Evolutionary conservation across 1,139 yeast species (phyloP), one percentile per base, ranked within the genome.

Genomic region (Yamadazyma aaseri): DNA sequence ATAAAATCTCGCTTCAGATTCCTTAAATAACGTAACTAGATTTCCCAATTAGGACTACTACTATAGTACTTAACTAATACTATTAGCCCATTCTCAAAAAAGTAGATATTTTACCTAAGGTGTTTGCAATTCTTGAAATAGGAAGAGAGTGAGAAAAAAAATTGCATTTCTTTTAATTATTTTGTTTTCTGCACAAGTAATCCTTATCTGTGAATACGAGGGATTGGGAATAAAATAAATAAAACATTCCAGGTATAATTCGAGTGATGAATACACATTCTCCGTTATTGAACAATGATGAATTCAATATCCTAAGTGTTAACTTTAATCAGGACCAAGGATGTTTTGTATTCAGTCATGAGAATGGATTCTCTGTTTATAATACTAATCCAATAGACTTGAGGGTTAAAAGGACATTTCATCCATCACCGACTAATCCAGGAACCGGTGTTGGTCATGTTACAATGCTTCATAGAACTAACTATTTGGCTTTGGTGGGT

Each of bases 311-410:
- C 25, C 63, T 82, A 17, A 72, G 79, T 42, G 78, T 82, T 11
- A 63, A 79, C 20, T 89, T 89, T 65, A 90, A 90, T 59, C 96
- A 87, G 60, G 96, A 89, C 59, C 86, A 81, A 50, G 86, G 89
- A 30, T 89, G 97, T 55, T 89, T 90, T 61, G 86, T 96, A 16
- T 68, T 86, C 20, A 86, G 94, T 33, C 84, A 82, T 46, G 90
- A 86, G 44, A 61, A 70, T 33, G 97, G 97, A 17, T 87, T 90
- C 55, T 65, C 81, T 35, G 95, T 90, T n/a, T 90, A 80, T 65
- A 85, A 83, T 53, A 75, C 95, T 5, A 89, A 86, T 53, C 97
- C 97, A 5, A 70, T 89, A 61, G 95, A 86, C 44, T 62, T 81
- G 45, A 72, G 94, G 46, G 92, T 89, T 36, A 73, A 78, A 50